Conservation (phyloP, 106 monocot genomes). For the Posidonia australis region DNA sequence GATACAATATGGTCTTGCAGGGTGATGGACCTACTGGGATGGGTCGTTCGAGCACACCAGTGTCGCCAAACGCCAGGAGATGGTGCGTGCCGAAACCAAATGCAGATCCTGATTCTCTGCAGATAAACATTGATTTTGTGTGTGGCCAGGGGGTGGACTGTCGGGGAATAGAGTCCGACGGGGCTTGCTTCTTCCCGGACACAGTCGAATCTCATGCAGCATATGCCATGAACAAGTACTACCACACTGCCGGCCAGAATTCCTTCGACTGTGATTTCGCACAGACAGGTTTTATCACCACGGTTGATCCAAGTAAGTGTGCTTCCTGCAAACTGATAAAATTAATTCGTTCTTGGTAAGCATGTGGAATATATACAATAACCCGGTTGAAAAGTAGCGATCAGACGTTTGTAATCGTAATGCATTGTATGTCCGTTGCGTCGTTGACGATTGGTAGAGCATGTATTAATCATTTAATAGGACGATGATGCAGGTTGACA, state of each 20-base stretch:
- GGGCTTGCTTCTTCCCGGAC: conserved; percentile 25
- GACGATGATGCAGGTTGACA: too few relatives aligned
- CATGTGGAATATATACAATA: neutral
- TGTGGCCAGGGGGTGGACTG: conserved; percentile 18
- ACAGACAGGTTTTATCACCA: neutral
- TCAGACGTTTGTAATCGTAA: too few relatives aligned
- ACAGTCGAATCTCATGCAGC: conserved; percentile 12
- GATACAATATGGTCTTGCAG: too few relatives aligned
- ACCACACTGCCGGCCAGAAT: neutral
- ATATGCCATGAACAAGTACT: conserved; percentile 13
- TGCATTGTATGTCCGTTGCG: too few relatives aligned
- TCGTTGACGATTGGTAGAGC: neutral
- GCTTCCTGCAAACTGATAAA: neutral
- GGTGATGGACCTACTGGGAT: neutral
- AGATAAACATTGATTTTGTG: conserved; percentile 8
- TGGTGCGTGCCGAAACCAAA: conserved; percentile 41
- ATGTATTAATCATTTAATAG: neutral
- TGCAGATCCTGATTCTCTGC: conserved; percentile 5
- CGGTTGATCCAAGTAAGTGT: conserved; percentile 10
- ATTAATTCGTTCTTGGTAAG: neutral
- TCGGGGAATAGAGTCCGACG: conserved; percentile 9
- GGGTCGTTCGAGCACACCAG: neutral
- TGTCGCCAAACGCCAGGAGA: conserved; percentile 9
- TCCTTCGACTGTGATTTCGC: conserved; percentile 14
- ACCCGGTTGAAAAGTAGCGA: too few relatives aligned